Evolutionary conservation across 148 eudicot genomes (phyloP).

Genomic region (Persicaria maculosa): DNA sequence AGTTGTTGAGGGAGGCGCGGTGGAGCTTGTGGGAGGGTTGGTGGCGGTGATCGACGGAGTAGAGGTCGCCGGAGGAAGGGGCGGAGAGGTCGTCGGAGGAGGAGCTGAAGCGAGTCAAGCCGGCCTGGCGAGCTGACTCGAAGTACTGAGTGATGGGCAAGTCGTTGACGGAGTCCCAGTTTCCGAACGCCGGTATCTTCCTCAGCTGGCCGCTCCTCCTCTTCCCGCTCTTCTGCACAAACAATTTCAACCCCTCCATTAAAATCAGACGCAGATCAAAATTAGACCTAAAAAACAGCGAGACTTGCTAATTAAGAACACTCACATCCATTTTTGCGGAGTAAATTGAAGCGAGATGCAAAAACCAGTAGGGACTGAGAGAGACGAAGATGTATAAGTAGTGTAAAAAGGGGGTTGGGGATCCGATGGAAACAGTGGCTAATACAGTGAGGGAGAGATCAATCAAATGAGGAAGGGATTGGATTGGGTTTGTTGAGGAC

Average conservation of each 20-base stretch:
- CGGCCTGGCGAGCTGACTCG: constrained; percentile 61
- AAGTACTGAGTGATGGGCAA: constrained; percentile 72
- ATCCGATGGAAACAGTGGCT: too few relatives aligned
- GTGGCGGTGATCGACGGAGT: background rate
- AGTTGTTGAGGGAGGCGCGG: background rate
- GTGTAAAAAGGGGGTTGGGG: too few relatives aligned
- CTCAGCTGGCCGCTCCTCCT: constrained; percentile 11
- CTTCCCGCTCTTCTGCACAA: constrained; percentile 5
- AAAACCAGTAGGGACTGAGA: too few relatives aligned
- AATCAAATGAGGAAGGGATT: too few relatives aligned
- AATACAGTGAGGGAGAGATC: too few relatives aligned
- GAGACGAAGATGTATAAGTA: too few relatives aligned
- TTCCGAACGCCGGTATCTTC: constrained; percentile 43
- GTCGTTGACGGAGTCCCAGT: constrained; percentile 65
- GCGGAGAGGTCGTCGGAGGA: constrained; percentile 29
- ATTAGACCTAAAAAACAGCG: too few relatives aligned
- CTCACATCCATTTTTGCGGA: too few relatives aligned
- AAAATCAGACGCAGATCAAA: background rate
- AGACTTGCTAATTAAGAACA: too few relatives aligned
- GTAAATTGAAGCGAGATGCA: too few relatives aligned
- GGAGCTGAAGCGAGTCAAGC: constrained; percentile 44
- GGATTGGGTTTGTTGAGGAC: too few relatives aligned
- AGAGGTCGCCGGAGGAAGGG: constrained; percentile 11
- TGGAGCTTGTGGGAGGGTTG: background rate
- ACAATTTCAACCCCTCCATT: background rate